Evolutionary conservation across 2,329 filamentous ascomycete species (phyloP).

Genomic region (Tolypocladium nubicola): DNA sequence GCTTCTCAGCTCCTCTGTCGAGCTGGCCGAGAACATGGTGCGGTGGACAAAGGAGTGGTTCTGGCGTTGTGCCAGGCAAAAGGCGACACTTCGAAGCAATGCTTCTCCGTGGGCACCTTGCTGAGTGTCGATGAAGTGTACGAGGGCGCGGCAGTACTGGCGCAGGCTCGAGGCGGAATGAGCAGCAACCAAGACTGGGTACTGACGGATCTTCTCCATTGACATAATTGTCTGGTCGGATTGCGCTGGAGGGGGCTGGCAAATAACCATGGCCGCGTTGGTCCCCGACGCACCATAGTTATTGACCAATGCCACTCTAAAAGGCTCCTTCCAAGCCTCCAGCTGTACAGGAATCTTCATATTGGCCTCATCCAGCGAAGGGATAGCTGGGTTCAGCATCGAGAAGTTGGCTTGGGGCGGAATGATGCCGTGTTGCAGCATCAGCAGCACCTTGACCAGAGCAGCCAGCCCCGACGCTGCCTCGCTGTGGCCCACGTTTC

Average conservation of each 20-base stretch:
- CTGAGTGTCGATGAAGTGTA: neutral
- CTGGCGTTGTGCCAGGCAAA: neutral
- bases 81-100: neutral
- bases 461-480: conserved; percentile 16
- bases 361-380: conserved; percentile 4
- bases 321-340: conserved; percentile 8
- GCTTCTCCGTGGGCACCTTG: neutral
- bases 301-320: conserved; percentile 18
- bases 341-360: conserved; percentile 5
- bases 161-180: neutral
- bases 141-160: neutral
- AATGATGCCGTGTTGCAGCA: conserved; percentile 14
- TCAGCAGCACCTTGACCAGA: conserved; percentile 20
- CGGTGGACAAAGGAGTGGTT: neutral
- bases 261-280: conserved; percentile 14
- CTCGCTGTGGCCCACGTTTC: conserved; percentile 17
- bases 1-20: neutral
- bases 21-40: neutral
- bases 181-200: neutral
- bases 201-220: neutral
- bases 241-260: neutral
- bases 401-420: conserved; percentile 15
- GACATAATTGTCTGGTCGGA: neutral
- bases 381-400: conserved; percentile 16
- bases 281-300: conserved; percentile 25